Percentiles rank a stretch among this genome's conserved stretches.
Evolutionary conservation across 768 basidiomycete species (phyloP).

Genomic region (Pseudohyphozyma bogoriensis): DNA sequence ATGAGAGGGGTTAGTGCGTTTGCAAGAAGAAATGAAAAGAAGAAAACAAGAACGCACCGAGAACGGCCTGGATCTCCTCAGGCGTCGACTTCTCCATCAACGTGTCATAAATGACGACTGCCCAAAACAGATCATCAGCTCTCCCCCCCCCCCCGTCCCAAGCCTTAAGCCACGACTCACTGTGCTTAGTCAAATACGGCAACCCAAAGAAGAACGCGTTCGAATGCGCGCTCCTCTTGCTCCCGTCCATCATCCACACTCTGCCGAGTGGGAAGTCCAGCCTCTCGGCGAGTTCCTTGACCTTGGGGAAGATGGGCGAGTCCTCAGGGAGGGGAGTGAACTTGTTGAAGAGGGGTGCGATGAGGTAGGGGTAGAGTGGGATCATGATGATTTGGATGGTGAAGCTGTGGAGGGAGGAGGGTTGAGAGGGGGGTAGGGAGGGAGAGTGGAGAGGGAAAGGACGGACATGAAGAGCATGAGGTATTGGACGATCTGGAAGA

Average conservation of each 20-base stretch:
- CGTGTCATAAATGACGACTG: constrained; percentile 86
- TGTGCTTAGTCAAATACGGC: constrained; percentile 54
- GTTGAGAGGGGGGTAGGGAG: neutral
- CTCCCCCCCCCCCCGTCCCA: neutral
- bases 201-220: constrained; percentile 88
- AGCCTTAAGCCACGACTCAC: constrained; percentile 39
- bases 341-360: constrained; percentile 96
- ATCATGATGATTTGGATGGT: constrained; percentile 65
- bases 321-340: constrained; percentile 72
- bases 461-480: too few species aligned
- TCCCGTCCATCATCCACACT: constrained; percentile 93
- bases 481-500: constrained; percentile 41
- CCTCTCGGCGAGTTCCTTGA: constrained; percentile 64
- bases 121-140: neutral
- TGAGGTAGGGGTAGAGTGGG: constrained; percentile 55
- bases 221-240: constrained; percentile 55
- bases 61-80: constrained; percentile 92
- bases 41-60: constrained; percentile 44
- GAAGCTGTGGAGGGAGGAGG: constrained; percentile 37
- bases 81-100: constrained; percentile 82
- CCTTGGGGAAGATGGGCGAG: constrained; percentile 39
- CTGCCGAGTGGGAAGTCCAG: constrained; percentile 90
- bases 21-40: neutral
- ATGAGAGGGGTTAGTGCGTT: neutral
- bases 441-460: constrained; percentile 7